Percentiles rank a stretch among this genome's conserved stretches.
Evolutionary conservation across 139 green algal species (phyloP).

Genomic region (Chlamydomonas incerta): DNA sequence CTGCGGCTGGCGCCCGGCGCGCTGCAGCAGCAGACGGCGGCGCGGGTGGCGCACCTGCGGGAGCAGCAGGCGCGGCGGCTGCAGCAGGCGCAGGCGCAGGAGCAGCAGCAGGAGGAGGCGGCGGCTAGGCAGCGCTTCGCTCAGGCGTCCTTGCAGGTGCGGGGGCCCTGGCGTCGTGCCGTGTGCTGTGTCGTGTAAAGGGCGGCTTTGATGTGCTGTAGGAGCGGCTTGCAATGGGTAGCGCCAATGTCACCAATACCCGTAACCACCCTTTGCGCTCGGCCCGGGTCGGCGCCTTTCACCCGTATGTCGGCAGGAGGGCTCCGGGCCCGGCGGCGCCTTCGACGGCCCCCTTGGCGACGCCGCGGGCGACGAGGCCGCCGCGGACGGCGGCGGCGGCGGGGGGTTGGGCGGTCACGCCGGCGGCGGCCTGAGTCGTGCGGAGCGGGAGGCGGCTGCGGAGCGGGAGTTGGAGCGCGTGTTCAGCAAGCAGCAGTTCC

Average conservation of each 20-base stretch:
- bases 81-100: not conserved
- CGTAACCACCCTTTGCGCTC: too few relatives aligned
- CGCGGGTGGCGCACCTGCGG: not conserved
- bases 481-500: constrained; percentile 93
- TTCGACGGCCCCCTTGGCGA: not conserved
- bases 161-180: too few relatives aligned
- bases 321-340: too few relatives aligned
- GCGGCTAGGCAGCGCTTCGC: not conserved
- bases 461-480: constrained; percentile 86
- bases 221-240: too few relatives aligned
- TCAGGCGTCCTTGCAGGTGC: not conserved
- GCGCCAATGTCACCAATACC: too few relatives aligned
- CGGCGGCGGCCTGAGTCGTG: constrained; percentile 5
- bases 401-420: too few relatives aligned
- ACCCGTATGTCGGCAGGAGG: too few relatives aligned
- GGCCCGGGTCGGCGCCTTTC: too few relatives aligned
- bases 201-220: too few relatives aligned
- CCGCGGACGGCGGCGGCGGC: not conserved
- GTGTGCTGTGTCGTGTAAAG: too few relatives aligned
- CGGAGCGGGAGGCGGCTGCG: constrained; percentile 52
- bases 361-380: not conserved
- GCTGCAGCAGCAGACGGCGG: constrained; percentile 16
- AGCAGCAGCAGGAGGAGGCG: not conserved
- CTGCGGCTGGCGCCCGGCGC: not conserved
- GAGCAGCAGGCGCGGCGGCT: not conserved